A percentile compares a stretch with the other conserved stretches of the same genome.
These are phyloP conservation scores for Kodamaea sp. DNA, from an alignment of 1,139 yeast genomes.

Conservation along the genomic window DNA sequence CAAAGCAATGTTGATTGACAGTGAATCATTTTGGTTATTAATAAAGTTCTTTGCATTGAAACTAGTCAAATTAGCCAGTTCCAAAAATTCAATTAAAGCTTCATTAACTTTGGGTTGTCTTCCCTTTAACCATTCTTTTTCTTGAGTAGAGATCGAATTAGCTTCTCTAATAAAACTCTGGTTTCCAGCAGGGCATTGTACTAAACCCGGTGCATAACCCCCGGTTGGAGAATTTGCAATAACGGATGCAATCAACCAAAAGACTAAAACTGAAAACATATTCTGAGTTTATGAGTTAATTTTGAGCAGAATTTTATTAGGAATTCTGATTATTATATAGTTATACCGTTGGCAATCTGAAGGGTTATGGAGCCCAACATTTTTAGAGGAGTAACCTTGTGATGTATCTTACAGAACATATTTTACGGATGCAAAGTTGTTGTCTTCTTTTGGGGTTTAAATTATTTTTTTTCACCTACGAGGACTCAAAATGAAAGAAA, in stretches of 20 bases:
- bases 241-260: constrained; percentile 3
- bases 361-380: too few species aligned
- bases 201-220: constrained; percentile 58
- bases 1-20: constrained; percentile 54
- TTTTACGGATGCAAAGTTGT: too few species aligned
- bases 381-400: too few species aligned
- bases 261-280: neutral
- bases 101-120: constrained; percentile 53
- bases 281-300: too few species aligned
- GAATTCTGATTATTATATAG: too few species aligned
- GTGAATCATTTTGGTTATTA: constrained; percentile 26
- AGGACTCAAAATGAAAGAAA: too few species aligned
- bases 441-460: too few species aligned
- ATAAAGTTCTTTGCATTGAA: constrained; percentile 54
- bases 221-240: constrained; percentile 5
- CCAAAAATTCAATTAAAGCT: constrained; percentile 54
- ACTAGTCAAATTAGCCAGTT: constrained; percentile 54
- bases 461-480: too few species aligned
- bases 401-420: too few species aligned
- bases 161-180: constrained; percentile 27
- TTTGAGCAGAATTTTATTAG: too few species aligned
- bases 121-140: constrained; percentile 36
- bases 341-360: too few species aligned
- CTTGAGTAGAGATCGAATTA: constrained; percentile 32
- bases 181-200: constrained; percentile 48